Percentiles rank a stretch among this genome's conserved stretches.
Evolutionary conservation across 257 asterid species (phyloP).

Genomic region (Nicotiana tabacum): DNA sequence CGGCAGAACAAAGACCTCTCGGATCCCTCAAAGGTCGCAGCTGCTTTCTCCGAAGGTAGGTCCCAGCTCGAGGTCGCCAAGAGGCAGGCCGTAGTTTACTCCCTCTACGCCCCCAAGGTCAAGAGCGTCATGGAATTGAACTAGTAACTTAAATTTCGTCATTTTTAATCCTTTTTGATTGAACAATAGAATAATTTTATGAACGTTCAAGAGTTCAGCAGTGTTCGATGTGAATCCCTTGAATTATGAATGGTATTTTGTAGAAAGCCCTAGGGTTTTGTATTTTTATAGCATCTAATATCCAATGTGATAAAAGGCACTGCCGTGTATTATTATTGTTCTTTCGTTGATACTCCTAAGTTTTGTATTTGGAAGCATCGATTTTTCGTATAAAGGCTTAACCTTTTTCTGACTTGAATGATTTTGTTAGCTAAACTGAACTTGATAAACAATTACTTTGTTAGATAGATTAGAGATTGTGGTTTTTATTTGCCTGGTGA

Average conservation of each 20-base stretch:
- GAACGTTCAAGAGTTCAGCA: background rate
- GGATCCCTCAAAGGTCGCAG: constrained; percentile 40
- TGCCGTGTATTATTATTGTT: background rate
- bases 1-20: constrained; percentile 54
- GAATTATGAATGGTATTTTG: background rate
- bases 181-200: background rate
- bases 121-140: constrained; percentile 80
- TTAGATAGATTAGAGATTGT: background rate
- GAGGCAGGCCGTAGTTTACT: constrained; percentile 75
- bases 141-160: constrained; percentile 5
- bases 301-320: background rate
- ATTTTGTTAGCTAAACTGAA: background rate
- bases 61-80: constrained; percentile 75
- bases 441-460: background rate
- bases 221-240: background rate
- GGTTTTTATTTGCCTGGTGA: background rate
- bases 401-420: background rate
- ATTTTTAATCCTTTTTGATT: background rate
- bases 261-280: background rate
- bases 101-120: constrained; percentile 60
- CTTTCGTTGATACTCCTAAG: background rate
- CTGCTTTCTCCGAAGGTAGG: constrained; percentile 75
- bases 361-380: background rate
- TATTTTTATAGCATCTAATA: background rate
- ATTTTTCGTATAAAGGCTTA: background rate